Evolutionary conservation across 495 filamentous ascomycete species (phyloP).

Genomic region (Xylaria acuta): DNA sequence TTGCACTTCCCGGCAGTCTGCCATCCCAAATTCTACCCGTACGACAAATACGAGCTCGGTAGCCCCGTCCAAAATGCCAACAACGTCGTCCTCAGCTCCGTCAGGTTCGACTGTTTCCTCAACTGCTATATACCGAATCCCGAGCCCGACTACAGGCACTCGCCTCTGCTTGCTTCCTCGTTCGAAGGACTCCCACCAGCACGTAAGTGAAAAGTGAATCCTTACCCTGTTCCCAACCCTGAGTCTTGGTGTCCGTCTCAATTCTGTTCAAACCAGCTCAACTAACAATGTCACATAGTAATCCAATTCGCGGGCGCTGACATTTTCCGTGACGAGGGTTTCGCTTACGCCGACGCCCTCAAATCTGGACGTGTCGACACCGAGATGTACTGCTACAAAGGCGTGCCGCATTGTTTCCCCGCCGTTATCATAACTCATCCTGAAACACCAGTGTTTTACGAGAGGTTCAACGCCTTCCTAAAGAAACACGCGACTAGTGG

Average conservation of each 20-base stretch:
- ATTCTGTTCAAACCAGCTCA: background rate
- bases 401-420: slow-evolving; percentile 39
- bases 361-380: slow-evolving; percentile 28
- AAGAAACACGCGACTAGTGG: slow-evolving; percentile 27
- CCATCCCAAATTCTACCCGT: slow-evolving; percentile 39
- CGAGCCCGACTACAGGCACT: slow-evolving; percentile 30
- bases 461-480: slow-evolving; percentile 32
- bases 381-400: slow-evolving; percentile 31
- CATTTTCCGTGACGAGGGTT: slow-evolving; percentile 35
- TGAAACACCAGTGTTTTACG: slow-evolving; percentile 30
- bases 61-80: slow-evolving; percentile 37
- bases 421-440: slow-evolving; percentile 28
- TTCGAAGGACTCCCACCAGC: slow-evolving; percentile 35
- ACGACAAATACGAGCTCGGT: slow-evolving; percentile 38
- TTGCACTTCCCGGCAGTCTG: slow-evolving; percentile 37
- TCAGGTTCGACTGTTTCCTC: slow-evolving; percentile 31
- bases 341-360: slow-evolving; percentile 41
- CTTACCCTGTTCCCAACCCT: background rate
- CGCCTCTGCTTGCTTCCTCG: slow-evolving; percentile 32
- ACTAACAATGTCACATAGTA: slow-evolving; percentile 26
- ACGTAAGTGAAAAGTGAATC: slow-evolving; percentile 31
- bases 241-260: background rate
- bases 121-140: slow-evolving; percentile 31
- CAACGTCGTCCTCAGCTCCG: slow-evolving; percentile 33
- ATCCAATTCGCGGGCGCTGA: slow-evolving; percentile 38